Evolutionary conservation across 1,284 basidiomycete genomes (phyloP).

Genomic region (Ustilago loliicola): DNA sequence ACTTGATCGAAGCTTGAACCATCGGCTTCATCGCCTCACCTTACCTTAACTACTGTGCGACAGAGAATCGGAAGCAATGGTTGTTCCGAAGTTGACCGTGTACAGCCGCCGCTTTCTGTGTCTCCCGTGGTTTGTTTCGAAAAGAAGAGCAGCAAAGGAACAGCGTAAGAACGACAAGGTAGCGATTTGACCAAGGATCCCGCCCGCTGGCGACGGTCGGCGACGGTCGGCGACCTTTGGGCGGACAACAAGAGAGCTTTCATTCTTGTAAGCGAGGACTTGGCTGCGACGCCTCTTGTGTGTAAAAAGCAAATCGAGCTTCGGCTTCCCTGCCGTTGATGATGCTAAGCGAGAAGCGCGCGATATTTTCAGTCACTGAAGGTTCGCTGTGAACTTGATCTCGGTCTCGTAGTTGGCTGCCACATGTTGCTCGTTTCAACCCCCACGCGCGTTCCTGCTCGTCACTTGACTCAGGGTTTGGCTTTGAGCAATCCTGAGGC

Average conservation of each 20-base stretch:
- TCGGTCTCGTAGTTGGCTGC: background rate
- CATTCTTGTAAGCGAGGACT: background rate
- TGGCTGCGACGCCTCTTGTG: background rate
- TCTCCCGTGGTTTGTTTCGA: constrained; percentile 1
- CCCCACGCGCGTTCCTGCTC: constrained; percentile 12
- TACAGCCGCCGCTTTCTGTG: constrained; percentile 2
- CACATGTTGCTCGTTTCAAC: constrained; percentile 9
- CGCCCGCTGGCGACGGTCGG: constrained; percentile 1
- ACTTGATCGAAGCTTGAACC: too few species aligned
- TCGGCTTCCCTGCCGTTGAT: background rate
- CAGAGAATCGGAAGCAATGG: background rate
- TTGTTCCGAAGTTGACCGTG: background rate
- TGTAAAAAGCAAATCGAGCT: background rate
- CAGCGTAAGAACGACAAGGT: too few species aligned
- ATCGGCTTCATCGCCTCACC: too few species aligned
- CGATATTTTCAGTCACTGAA: background rate
- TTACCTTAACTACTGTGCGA: background rate
- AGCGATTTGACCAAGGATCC: too few species aligned
- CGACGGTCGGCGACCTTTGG: background rate
- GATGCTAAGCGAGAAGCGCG: constrained; percentile 26
- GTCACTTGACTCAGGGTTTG: too few species aligned
- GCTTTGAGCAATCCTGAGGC: background rate
- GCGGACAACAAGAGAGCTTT: background rate
- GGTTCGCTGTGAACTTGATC: background rate
- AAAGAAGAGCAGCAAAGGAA: background rate